These are phyloP conservation scores for Gaeumannomyces tritici DNA, from an alignment of 2,329 filamentous ascomycete species.

Conservation along the genomic window DNA sequence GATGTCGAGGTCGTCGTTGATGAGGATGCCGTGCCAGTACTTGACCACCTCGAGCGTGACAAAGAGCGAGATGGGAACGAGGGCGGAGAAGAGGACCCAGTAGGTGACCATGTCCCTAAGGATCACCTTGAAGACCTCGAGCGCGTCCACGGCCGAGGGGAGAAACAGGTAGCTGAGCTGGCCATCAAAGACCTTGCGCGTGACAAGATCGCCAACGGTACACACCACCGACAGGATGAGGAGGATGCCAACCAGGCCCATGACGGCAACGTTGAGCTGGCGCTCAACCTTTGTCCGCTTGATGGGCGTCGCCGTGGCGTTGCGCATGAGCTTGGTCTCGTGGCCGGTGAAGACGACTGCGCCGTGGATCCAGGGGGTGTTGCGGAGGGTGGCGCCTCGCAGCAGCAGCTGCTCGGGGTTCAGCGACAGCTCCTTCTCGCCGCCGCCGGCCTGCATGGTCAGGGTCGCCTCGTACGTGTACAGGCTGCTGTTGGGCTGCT, in stretches of 20 bases:
- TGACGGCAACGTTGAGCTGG: conserved; percentile 86
- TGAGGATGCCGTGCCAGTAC: conserved; percentile 94
- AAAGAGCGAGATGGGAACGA: conserved; percentile 96
- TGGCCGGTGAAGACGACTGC: conserved; percentile 96
- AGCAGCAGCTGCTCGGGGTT: conserved; percentile 89
- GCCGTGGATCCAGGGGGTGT: conserved; percentile 95
- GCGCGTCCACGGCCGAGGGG: conserved; percentile 43
- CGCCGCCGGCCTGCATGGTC: conserved; percentile 81
- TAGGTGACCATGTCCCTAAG: conserved; percentile 94
- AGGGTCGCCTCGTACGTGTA: conserved; percentile 97
- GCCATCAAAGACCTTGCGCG: conserved; percentile 52
- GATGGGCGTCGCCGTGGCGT: conserved; percentile 93
- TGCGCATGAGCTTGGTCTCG: conserved; percentile 98
- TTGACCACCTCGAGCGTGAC: conserved; percentile 97
- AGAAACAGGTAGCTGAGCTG: conserved; percentile 68
- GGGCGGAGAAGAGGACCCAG: conserved; percentile 93
- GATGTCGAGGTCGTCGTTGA: conserved; percentile 95
- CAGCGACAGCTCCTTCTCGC: conserved; percentile 84
- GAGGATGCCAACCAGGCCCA: conserved; percentile 80
- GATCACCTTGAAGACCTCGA: conserved; percentile 62
- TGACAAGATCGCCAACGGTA: conserved; percentile 81
- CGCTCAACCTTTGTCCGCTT: conserved; percentile 94
- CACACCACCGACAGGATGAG: conserved; percentile 78
- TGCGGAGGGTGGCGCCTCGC: conserved; percentile 85
- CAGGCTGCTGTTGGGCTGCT: conserved; percentile 95